Base-by-base conservation (phyloP, 2,329 filamentous ascomycete genomes). In the Botrytis pseudocinerea region DNA sequence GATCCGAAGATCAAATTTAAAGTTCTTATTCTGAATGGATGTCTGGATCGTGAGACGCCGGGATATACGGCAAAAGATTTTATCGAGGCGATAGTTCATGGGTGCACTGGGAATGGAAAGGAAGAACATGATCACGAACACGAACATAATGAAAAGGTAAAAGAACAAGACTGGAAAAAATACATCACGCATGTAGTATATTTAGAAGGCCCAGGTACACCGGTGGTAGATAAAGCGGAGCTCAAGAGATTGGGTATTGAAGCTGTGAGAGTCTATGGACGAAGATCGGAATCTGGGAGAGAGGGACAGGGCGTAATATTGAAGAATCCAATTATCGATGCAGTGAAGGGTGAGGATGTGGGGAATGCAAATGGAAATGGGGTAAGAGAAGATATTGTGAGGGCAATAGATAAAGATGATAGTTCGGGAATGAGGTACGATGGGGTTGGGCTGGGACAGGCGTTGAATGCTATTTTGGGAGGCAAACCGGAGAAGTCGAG, bases 181-280 rank as follows among this genome's bases (percentile, higher is more conserved):
- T 97, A 96, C 78, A 91, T 98, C 5, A 97, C 92, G 10, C 95
- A 98, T 80, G 82, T 98, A 22, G 86, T 98, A 10, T 92, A 97
- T 79, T 83, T 97, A 0, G 92, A 95, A 60, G 91, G 90, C 0
- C 86, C 89, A 0, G 88, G 87, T 0, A 90, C 91, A 35, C 95
- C 95, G 0, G 83, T 81, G 5, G 91, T 97, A 1, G 90, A 97
- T 77, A 89, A 86, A 68, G 86, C 86, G 9, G 87, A 86, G 71
- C 84, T 98, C 61, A 83, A 83, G 4, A 82, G 83, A 28, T 81
- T 94, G 75, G 94, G 94, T 0, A 93, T 98, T 59, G 91, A 94
- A 78, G 90, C 90, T 25, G 87, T 97, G 22, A 87, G 90, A 72
- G 84, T 97, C 0, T 95, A 96, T 80, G 94, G 94, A 2, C 87